These are phyloP conservation scores for Neofusicoccum sp. DNA, from an alignment of 2,329 filamentous ascomycete species.

Conservation along the genomic window DNA sequence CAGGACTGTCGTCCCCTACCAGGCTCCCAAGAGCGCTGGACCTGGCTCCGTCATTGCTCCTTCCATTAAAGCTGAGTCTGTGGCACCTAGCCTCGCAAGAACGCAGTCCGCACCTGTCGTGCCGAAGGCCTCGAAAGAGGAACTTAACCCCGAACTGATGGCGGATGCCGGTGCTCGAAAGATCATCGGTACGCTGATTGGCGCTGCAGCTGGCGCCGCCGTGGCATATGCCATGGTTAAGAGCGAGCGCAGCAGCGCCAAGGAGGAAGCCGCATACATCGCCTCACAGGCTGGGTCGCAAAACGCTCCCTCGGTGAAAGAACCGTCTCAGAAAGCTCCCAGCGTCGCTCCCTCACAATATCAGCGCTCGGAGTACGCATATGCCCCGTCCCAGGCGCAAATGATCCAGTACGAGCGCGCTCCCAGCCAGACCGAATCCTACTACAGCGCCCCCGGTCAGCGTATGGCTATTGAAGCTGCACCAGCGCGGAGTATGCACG, in stretches of 20 bases:
- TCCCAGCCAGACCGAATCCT: slow-evolving; percentile 34
- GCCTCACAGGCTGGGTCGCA: slow-evolving; percentile 2
- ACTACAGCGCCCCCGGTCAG: slow-evolving; percentile 27
- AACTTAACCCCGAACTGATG: slow-evolving; percentile 35
- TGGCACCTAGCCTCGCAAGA: slow-evolving; percentile 31
- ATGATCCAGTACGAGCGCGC: slow-evolving; percentile 22
- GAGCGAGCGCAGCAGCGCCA: slow-evolving; percentile 55
- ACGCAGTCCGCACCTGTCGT: slow-evolving; percentile 37
- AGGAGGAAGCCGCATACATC: slow-evolving; percentile 37
- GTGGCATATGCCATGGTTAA: slow-evolving; percentile 75
- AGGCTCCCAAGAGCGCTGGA: slow-evolving; percentile 15
- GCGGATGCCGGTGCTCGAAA: slow-evolving; percentile 61
- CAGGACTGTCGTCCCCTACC: slow-evolving; percentile 23
- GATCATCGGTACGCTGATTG: slow-evolving; percentile 75
- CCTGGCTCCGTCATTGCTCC: slow-evolving; percentile 29
- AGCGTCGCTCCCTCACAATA: slow-evolving; percentile 2
- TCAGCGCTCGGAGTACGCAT: slow-evolving; percentile 6
- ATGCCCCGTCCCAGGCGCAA: slow-evolving; percentile 19
- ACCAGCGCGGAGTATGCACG: slow-evolving; percentile 34
- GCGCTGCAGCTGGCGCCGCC: slow-evolving; percentile 76
- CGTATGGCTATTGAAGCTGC: slow-evolving; percentile 44
- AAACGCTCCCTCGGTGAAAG: slow-evolving; percentile 1
- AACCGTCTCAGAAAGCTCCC: slow-evolving; percentile 8
- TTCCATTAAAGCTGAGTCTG: slow-evolving; percentile 26
- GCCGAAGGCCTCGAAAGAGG: slow-evolving; percentile 28